phyloP scores from a whole-genome alignment of 2,329 filamentous ascomycete species.

The Cercospora canescens region DNA sequence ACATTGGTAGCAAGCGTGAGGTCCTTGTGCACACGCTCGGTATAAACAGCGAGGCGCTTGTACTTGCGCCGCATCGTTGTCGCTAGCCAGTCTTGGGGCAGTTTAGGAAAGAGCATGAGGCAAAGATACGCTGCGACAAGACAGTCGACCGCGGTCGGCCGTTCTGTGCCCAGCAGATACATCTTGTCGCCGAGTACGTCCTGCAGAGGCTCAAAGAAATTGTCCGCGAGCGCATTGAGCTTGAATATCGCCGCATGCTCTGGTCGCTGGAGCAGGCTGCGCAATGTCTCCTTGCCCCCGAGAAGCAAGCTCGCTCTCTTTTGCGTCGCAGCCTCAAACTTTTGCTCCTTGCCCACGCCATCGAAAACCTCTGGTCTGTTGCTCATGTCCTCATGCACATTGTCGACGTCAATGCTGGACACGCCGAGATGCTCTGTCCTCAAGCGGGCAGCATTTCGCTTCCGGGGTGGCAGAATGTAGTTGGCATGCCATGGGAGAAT shows the following conservation, averaged over 20 bases:
- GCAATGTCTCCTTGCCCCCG: conserved; percentile 57
- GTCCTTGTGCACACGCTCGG: conserved; percentile 35
- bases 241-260: conserved; percentile 73
- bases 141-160: conserved; percentile 72
- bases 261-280: conserved; percentile 62
- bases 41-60: conserved; percentile 40
- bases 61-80: conserved; percentile 56
- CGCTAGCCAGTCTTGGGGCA: conserved; percentile 64
- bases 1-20: conserved; percentile 27
- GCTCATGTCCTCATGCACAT: conserved; percentile 41
- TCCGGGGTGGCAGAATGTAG: conserved; percentile 76
- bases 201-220: conserved; percentile 71
- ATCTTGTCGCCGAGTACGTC: conserved; percentile 57
- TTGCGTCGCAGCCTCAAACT: conserved; percentile 36
- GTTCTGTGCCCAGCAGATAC: conserved; percentile 55
- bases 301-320: conserved; percentile 52
- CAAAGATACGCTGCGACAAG: conserved; percentile 77
- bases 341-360: conserved; percentile 30
- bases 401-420: conserved; percentile 47
- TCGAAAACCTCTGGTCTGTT: conserved; percentile 32
- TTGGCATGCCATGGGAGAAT: conserved; percentile 85
- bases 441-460: conserved; percentile 68
- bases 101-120: conserved; percentile 64
- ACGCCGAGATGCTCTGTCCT: conserved; percentile 60
- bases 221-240: conserved; percentile 69